Evolutionary conservation across 2,329 filamentous ascomycete species (phyloP), one percentile per base, ranked within the genome.

Genomic region (Epichloe amarillans): DNA sequence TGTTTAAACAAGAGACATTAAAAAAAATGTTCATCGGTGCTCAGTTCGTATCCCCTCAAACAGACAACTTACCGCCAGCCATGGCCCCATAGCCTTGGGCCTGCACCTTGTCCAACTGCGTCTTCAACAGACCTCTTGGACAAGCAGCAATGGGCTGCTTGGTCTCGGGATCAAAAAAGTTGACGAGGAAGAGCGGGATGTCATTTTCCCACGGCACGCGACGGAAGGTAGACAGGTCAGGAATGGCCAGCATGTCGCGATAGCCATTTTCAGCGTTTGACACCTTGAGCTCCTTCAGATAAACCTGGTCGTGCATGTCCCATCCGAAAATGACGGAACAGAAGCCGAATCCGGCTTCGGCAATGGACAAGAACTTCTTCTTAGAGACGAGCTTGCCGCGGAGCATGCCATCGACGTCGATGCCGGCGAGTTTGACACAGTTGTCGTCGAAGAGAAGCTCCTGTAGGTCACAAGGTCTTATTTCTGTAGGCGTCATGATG

Each of bases 221-320:
- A 44, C 90, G 76, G 66, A 85, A 95, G 55, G 77, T 86, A 53
- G 69, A 72, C 39, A 95, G 71, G 62, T 96, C 89, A 1, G 89
- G 83, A 38, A 91, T 72, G 14, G 90, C 89, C 47, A 95, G 76
- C 42, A 95, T 70, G 66, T 95, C 90, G 56, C 84, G 79, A 68
- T 95, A 95, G 42, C 89, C 89, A 64, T 95, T 95, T 61, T 88
- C 83, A 58, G 86, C 86, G 70, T 95, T 95, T 69, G 87, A 93
- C 66, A 95, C 84, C 61, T 79, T 79, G 56, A 95, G 78, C 69
- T 95, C 89, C 59, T 77, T 81, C 65, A 87, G 83, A 67, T 95
- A 96, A 11, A 88, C 94, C 71, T 82, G 76, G 63, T 96, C 90
- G 68, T 96, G 89, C 88, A 95, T 95, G 68, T 96, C 89, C 90